Conservation (phyloP, 192 early-diverging fungal species). For the Entomortierella parvispora region DNA sequence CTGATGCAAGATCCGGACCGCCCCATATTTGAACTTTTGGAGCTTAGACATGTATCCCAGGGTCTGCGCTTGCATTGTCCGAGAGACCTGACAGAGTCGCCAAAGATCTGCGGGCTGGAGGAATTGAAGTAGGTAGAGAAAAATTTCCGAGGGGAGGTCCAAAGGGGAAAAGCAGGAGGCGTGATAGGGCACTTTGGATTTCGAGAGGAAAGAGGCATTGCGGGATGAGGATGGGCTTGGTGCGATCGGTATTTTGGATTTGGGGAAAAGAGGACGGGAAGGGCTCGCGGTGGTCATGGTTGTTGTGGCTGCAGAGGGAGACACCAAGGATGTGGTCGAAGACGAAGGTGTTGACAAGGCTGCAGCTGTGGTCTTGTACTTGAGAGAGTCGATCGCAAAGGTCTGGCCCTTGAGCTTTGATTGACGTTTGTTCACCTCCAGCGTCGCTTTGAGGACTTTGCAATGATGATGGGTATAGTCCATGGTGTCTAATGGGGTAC, state of each 20-base stretch:
- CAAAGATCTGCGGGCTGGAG: conserved; percentile 36
- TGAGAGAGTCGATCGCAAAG: too few relatives aligned
- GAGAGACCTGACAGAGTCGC: conserved; percentile 26
- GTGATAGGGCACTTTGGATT: conserved; percentile 20
- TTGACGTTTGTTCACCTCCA: too few relatives aligned
- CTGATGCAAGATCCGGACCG: conserved; percentile 34
- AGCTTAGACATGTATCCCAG: conserved; percentile 26
- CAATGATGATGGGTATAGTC: too few relatives aligned
- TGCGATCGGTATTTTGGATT: too few relatives aligned
- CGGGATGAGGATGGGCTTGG: too few relatives aligned
- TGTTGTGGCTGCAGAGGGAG: neutral
- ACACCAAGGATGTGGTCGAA: neutral
- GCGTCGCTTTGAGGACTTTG: too few relatives aligned
- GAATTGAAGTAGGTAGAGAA: conserved; percentile 34
- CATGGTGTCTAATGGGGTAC: too few relatives aligned
- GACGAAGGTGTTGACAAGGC: neutral
- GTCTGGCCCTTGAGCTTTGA: too few relatives aligned
- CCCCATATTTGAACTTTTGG: conserved; percentile 28
- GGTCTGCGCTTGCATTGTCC: conserved; percentile 16
- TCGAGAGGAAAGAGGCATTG: too few relatives aligned
- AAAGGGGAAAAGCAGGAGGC: conserved; percentile 37
- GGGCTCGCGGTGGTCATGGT: neutral
- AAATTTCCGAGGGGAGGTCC: conserved; percentile 31
- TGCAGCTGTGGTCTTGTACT: neutral
- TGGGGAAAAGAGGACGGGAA: neutral